Evolutionary conservation across 2,329 filamentous ascomycete genomes (phyloP), one percentile per base, ranked within the genome.

Genomic region (Botrytis tulipae): DNA sequence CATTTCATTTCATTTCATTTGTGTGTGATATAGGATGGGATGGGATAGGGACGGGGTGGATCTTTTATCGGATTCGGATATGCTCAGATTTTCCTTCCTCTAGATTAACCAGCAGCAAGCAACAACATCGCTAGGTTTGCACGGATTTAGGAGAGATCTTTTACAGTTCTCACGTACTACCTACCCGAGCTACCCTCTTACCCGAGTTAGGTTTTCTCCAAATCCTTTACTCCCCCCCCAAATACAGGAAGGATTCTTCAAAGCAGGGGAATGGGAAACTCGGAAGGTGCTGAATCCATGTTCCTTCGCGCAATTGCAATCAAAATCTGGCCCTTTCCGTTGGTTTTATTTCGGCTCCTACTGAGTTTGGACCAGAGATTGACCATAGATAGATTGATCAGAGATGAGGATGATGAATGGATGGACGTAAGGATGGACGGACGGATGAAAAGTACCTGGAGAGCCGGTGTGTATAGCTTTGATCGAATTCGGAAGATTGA

Each of bases 181-280:
- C 63, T 66, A 37, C 63, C 46, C 32, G 25, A 44, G 32, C 29
- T 40, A 32, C 48, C 25, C 25, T 51, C 48, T 51, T 51, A 51
- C 48, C 32, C 22, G 32, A 44, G 32, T 40, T 40, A 32, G 8
- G 22, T 10, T 42, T 60, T 35, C 51, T 57, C 67, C 51, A 25
- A 70, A 37, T 32, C 40, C 37, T 35, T 69, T 12, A 60, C 7
- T 32, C 35, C 4, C 16, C n/a, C 40, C 60, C 29, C n/a, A 29
- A 22, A 44, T 63, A 63, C 20, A 63, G 44, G 54, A 40, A 42
- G 42, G 32, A 51, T 71, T 65, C 69, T 65, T 71, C 69, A 63
- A 46, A 44, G 35, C 69, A 71, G 69, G 69, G 69, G 69, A 65
- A 65, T n/a, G 59, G 59, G 40, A 62, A 70, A 57, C 22, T 35